Evolutionary conservation across 768 basidiomycete genomes (phyloP).

Genomic region (Lyophyllum semitale): DNA sequence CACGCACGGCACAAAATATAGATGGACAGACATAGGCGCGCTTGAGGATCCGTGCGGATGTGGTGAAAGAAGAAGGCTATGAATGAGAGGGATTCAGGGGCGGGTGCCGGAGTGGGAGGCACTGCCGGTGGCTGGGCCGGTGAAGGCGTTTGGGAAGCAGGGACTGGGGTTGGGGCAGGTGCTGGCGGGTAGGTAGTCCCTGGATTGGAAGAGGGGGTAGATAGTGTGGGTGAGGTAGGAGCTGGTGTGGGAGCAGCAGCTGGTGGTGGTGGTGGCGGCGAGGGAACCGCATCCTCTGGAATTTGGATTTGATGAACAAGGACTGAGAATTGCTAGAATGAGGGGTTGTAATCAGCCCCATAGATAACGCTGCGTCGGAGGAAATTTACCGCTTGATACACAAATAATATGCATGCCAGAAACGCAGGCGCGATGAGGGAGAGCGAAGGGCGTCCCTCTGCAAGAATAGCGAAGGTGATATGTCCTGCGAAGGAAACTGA

Average conservation of each 20-base stretch:
- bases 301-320: conserved; percentile 83
- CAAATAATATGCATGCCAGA: conserved; percentile 74
- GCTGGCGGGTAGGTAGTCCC: conserved; percentile 16
- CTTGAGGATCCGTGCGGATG: conserved; percentile 68
- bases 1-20: background rate
- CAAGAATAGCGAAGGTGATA: conserved; percentile 84
- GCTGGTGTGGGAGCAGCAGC: conserved; percentile 30
- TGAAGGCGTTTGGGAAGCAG: conserved; percentile 18
- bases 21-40: conserved; percentile 60
- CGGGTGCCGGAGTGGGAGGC: conserved; percentile 20
- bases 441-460: conserved; percentile 79
- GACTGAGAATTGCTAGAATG: conserved; percentile 75
- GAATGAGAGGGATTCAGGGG: conserved; percentile 36
- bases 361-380: background rate
- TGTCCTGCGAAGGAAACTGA: conserved; percentile 86
- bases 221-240: conserved; percentile 16
- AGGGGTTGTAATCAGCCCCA: background rate
- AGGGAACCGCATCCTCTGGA: conserved; percentile 56
- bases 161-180: conserved; percentile 21
- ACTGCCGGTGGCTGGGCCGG: conserved; percentile 19
- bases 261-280: conserved; percentile 16
- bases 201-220: conserved; percentile 11
- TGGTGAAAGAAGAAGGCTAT: conserved; percentile 58
- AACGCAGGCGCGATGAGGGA: conserved; percentile 86
- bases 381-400: conserved; percentile 74